Base-by-base conservation (phyloP, 78 protist species). In the Protostelium mycophagum region DNA sequence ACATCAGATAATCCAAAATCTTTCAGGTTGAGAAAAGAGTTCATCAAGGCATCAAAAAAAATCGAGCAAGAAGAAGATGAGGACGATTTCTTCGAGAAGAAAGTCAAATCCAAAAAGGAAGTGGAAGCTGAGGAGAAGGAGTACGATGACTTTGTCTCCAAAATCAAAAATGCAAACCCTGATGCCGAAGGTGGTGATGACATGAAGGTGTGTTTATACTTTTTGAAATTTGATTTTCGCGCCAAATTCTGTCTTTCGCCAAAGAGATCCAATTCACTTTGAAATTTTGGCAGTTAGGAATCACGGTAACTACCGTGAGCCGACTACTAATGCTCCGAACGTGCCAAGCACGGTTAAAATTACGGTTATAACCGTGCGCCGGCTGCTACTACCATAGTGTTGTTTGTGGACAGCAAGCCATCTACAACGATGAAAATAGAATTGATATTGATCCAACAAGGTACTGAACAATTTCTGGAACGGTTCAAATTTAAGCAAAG, bases 381-480 rank as follows among this genome's bases (percentile, higher is more conserved):
- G n/a, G n/a, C n/a, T n/a, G n/a, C n/a, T n/a, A n/a, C n/a, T n/a
- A n/a, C n/a, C n/a, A n/a, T n/a, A n/a, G n/a, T 35, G 90, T 31
- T 28, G 90, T 84, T 63, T 37, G 83, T 37, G 84, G 36, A 51
- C 25, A 37, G 38, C 86, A 85, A 16, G 86, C 5, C n/a, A 36
- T 36, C 73, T 38, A 38, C 28, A 86, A 25, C 34, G 87, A 90
- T 34, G n/a, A 35, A 85, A 37, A 88, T n/a, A n/a, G n/a, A n/a
- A n/a, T n/a, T n/a, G n/a, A n/a, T n/a, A n/a, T n/a, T n/a, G n/a
- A n/a, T n/a, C n/a, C n/a, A n/a, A n/a, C 31, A 84, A 38, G 16
- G 39, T 83, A 29, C 34, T 38, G 36, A 88, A 89, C 1, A 86
- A 88, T 0, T 92, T 51, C 63, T 92, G 94, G 94, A 34, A 39